Evolutionary conservation across 257 asterid genomes (phyloP), one percentile per base, ranked within the genome.

Genomic region (Capsicum pubescens): DNA sequence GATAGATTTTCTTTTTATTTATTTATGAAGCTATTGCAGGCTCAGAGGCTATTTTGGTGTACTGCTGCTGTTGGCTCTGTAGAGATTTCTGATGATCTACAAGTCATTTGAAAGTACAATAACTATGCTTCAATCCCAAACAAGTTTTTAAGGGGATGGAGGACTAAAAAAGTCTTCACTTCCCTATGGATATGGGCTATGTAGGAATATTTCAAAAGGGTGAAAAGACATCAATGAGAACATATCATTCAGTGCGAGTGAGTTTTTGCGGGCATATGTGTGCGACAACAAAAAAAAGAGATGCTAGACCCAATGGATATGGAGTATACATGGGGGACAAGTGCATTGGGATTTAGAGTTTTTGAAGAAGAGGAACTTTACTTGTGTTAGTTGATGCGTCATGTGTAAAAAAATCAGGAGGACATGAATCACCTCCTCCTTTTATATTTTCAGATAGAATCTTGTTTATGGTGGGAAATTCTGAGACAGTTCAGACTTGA

Each of bases 31-130:
- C 14, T 14, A 16, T 32, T 87, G 19, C 89, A 94, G 95, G 97
- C 0, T 90, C 95, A 54, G 97, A 91, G 93, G 86, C 86, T 92
- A 79, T 91, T 90, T 46, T 90, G 98, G 99, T 97, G 95, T 9
- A 87, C 94, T 48, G 98, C 94, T 10, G 94, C 90, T 0, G 98
- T 93, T 87, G 97, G 93, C 0, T 93, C 95, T 19, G 97, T 91
- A 83, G 97, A 92, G 82, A 94, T 95, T 68, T 95, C 92, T 36
- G 97, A 93, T 87, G 94, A 95, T 84, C 44, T 90, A 10, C 89
- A 87, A 32, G 90, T 91, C 59, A 90, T 94, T 61, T 61, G 59
- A 64, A 10, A 78, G 46, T 48, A 11, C 55, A 15, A 35, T 36
- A 17, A 16, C n/a, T 3, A 50, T 7, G 42, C 19, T 11, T 46